Percentiles rank a stretch among this genome's conserved stretches.
These are phyloP conservation scores for Lepidopterella palustris DNA, from an alignment of 495 filamentous ascomycete genomes.

Conservation along the genomic window DNA sequence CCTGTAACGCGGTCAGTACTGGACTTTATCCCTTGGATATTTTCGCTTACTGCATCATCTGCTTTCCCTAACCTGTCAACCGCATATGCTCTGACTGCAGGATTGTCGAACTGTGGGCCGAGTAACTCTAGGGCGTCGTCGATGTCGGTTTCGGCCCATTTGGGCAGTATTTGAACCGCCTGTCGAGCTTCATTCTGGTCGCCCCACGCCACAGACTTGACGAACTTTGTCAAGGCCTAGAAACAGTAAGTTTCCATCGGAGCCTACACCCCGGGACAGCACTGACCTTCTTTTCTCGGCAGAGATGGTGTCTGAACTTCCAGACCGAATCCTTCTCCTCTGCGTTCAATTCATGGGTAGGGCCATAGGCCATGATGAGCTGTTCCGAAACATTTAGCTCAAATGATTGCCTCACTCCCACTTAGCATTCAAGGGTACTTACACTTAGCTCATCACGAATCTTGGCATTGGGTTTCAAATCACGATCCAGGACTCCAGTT, in stretches of 20 bases:
- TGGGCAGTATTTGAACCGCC: constrained; percentile 80
- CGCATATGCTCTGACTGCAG: constrained; percentile 81
- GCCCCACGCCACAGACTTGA: constrained; percentile 92
- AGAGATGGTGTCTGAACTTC: constrained; percentile 92
- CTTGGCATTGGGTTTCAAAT: constrained; percentile 94
- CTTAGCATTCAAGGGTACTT: not conserved
- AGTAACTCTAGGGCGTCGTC: constrained; percentile 94
- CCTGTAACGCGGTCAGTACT: constrained; percentile 35
- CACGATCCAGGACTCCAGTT: constrained; percentile 86
- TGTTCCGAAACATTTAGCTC: not conserved
- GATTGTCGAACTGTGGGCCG: constrained; percentile 84
- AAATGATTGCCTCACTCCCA: not conserved
- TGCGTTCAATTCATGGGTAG: constrained; percentile 75
- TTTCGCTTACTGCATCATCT: constrained; percentile 59
- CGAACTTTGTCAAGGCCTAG: constrained; percentile 84
- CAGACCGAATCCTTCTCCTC: constrained; percentile 95
- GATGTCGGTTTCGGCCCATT: constrained; percentile 96
- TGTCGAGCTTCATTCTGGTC: constrained; percentile 81
- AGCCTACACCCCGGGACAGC: not conserved
- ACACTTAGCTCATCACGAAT: constrained; percentile 85
- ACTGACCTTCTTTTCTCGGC: constrained; percentile 67
- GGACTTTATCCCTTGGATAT: not conserved
- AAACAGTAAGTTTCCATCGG: not conserved
- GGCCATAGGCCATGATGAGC: constrained; percentile 81
- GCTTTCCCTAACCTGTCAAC: constrained; percentile 86